Conservation (phyloP, 345 rosid genomes). For the Rhodamnia argentea region DNA sequence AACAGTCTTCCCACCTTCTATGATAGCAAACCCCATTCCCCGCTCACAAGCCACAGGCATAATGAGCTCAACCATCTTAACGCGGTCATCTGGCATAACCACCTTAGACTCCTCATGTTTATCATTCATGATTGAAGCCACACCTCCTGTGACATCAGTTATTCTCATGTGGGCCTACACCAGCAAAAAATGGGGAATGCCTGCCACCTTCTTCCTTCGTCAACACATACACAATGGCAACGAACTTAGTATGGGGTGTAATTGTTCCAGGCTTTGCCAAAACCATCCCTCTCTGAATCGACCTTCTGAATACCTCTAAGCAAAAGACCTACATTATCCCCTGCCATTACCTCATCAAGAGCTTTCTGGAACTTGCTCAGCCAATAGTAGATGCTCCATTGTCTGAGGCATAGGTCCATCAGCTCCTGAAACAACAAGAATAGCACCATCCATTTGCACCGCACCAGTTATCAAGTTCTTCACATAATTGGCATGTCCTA, state of each 20-base stretch:
- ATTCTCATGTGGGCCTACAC: constrained; percentile 94
- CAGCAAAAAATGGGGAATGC: constrained; percentile 77
- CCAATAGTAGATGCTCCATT: constrained; percentile 75
- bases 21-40: constrained; percentile 95
- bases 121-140: constrained; percentile 68
- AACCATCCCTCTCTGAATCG: constrained; percentile 96
- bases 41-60: constrained; percentile 90
- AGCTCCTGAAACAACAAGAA: constrained; percentile 73
- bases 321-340: constrained; percentile 86
- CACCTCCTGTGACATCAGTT: constrained; percentile 86
- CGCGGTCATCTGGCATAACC: constrained; percentile 98
- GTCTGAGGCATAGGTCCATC: constrained; percentile 98
- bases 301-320: constrained; percentile 81
- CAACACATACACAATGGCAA: constrained; percentile 75
- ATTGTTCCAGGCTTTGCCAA: constrained; percentile 81
- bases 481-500: constrained; percentile 89
- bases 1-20: constrained; percentile 95
- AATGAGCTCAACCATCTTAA: constrained; percentile 89
- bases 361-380: constrained; percentile 88
- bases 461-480: constrained; percentile 91
- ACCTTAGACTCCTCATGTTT: constrained; percentile 92
- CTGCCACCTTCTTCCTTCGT: constrained; percentile 98
- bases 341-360: constrained; percentile 84
- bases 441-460: constrained; percentile 93
- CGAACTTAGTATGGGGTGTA: constrained; percentile 69